Conservation (phyloP, 768 basidiomycete species). For the Auricularia sp. region DNA sequence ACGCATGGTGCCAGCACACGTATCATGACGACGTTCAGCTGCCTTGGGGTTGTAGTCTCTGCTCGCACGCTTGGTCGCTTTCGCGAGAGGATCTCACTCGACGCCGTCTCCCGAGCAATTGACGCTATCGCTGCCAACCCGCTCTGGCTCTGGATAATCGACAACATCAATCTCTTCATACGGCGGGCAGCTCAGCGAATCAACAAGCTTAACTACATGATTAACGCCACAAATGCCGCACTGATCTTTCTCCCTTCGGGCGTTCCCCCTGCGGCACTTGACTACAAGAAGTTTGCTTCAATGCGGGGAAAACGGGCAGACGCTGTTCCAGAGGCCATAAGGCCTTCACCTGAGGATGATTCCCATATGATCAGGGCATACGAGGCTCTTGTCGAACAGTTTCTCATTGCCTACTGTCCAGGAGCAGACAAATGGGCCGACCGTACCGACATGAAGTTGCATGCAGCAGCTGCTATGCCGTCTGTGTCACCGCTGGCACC, state of each 20-base stretch:
- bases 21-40: neutral
- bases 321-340: conserved; percentile 15
- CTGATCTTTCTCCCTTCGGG: neutral
- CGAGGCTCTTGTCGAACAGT: conserved; percentile 7
- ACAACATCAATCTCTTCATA: neutral
- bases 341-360: conserved; percentile 14
- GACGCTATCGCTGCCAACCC: neutral
- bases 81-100: neutral
- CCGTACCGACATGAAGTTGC: conserved; percentile 7
- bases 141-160: neutral
- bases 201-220: neutral
- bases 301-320: conserved; percentile 11
- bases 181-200: neutral
- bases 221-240: neutral
- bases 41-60: neutral
- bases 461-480: conserved; percentile 10
- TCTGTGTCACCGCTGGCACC: conserved; percentile 15
- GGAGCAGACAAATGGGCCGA: conserved; percentile 10
- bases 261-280: neutral
- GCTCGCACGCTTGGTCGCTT: neutral
- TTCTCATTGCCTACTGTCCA: conserved; percentile 12
- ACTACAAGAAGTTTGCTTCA: neutral
- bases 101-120: neutral
- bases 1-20: neutral
- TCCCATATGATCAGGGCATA: conserved; percentile 10